phyloP scores from a whole-genome alignment of 140 eudicot genomes.

The Senecio squalidus region DNA sequence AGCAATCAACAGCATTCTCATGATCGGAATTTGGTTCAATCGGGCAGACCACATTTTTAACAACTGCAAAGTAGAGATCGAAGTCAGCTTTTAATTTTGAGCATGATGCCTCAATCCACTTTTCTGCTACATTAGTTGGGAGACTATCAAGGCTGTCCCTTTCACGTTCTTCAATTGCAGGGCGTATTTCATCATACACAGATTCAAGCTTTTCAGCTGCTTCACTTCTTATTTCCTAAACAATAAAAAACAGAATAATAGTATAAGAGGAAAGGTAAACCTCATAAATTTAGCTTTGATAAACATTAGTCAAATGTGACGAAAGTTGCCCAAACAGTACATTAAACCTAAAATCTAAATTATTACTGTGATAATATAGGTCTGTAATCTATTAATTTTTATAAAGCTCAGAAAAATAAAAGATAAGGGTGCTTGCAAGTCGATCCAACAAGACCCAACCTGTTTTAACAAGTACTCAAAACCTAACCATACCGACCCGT shows the following conservation, averaged over 20 bases:
- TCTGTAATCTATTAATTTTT: too few species aligned
- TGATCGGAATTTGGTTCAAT: slow-evolving; percentile 18
- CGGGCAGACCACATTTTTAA: slow-evolving; percentile 59
- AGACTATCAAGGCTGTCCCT: slow-evolving; percentile 78
- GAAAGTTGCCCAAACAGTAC: too few species aligned
- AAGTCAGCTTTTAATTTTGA: slow-evolving; percentile 61
- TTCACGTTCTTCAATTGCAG: slow-evolving; percentile 80
- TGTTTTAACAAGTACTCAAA: too few species aligned
- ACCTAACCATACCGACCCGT: too few species aligned
- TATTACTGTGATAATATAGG: too few species aligned
- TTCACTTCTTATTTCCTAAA: slow-evolving; percentile 52
- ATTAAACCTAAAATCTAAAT: too few species aligned
- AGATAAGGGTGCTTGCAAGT: too few species aligned
- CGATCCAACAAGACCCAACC: too few species aligned
- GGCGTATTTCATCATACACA: slow-evolving; percentile 72
- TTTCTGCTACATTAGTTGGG: slow-evolving; percentile 63
- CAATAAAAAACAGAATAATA: background rate
- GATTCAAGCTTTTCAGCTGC: slow-evolving; percentile 50
- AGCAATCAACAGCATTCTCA: slow-evolving; percentile 20
- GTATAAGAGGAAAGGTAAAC: too few species aligned
- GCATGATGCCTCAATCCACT: slow-evolving; percentile 82
- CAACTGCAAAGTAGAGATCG: slow-evolving; percentile 44
- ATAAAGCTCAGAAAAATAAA: too few species aligned
- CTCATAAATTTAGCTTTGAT: too few species aligned
- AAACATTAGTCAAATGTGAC: too few species aligned